A percentile compares a stretch with the other conserved stretches of the same genome.
phyloP scores from a whole-genome alignment of 805 yeast species.

The Brettanomyces nanus region DNA sequence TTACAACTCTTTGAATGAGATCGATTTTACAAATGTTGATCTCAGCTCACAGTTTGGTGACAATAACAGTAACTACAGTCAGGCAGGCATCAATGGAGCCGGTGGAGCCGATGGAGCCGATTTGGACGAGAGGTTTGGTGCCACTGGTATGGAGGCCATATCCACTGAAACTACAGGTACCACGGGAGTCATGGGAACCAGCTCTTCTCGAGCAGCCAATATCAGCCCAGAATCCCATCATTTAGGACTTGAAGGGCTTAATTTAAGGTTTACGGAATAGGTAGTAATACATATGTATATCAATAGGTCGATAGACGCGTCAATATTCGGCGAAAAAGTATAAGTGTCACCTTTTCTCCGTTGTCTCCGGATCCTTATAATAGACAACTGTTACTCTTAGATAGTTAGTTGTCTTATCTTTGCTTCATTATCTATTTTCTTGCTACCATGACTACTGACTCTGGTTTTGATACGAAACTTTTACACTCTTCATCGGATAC shows the following conservation, averaged over 20 bases:
- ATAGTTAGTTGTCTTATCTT: too few relatives aligned
- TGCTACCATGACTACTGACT: too few relatives aligned
- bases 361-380: too few relatives aligned
- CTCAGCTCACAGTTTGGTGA: slow-evolving; percentile 15
- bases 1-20: slow-evolving; percentile 28
- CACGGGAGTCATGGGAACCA: background rate
- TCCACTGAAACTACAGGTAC: too few relatives aligned
- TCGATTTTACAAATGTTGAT: slow-evolving; percentile 32
- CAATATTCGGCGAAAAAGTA: too few relatives aligned
- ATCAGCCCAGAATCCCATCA: background rate
- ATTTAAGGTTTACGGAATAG: slow-evolving; percentile 1
- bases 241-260: background rate
- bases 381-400: too few relatives aligned
- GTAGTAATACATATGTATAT: background rate
- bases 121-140: slow-evolving; percentile 14
- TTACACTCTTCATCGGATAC: too few relatives aligned
- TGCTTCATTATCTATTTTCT: too few relatives aligned
- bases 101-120: slow-evolving; percentile 1
- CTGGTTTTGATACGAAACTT: too few relatives aligned
- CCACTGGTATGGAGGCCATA: slow-evolving; percentile 4
- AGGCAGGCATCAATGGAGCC: background rate
- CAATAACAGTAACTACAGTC: background rate
- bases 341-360: too few relatives aligned
- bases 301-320: too few relatives aligned
- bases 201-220: background rate